A percentile compares a stretch with the other conserved stretches of the same genome.
Conservation (phyloP, 2,329 filamentous ascomycete genomes). For the Phyllosticta citriasiana region DNA sequence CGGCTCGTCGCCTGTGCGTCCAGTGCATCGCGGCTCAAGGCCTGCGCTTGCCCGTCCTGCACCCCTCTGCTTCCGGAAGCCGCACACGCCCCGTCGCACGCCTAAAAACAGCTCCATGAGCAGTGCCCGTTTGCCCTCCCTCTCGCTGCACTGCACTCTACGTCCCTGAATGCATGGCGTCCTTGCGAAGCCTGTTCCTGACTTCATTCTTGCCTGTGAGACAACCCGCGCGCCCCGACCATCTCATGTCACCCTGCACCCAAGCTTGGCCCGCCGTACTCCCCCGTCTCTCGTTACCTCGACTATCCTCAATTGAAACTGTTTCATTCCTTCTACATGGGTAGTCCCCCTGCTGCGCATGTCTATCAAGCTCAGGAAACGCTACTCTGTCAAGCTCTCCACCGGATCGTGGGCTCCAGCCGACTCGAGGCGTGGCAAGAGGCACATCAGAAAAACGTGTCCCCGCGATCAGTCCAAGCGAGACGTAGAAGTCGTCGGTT, state of each 20-base stretch:
- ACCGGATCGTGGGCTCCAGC: neutral
- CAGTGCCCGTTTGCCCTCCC: neutral
- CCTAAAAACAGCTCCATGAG: constrained; percentile 5
- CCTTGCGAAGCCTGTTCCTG: constrained; percentile 6
- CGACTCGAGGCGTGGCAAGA: neutral
- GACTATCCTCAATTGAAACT: constrained; percentile 12
- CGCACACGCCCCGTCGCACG: constrained; percentile 2
- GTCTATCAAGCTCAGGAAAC: neutral
- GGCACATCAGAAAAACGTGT: neutral
- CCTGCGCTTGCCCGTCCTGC: constrained; percentile 1
- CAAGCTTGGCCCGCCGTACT: constrained; percentile 2
- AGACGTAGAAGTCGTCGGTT: neutral
- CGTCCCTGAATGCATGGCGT: constrained; percentile 1
- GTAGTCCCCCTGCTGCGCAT: neutral
- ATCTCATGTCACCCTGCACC: constrained; percentile 2
- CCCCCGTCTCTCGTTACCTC: constrained; percentile 6
- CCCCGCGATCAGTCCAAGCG: neutral
- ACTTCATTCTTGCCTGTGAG: constrained; percentile 8
- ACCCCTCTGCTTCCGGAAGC: constrained; percentile 9
- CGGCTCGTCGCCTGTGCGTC: neutral
- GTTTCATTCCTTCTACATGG: constrained; percentile 8
- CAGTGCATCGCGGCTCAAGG: constrained; percentile 1
- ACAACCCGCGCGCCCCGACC: neutral
- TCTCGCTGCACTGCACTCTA: neutral
- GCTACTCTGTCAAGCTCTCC: neutral